Base-by-base conservation (phyloP, 441 rosid genomes). In the Erodium texanum region DNA sequence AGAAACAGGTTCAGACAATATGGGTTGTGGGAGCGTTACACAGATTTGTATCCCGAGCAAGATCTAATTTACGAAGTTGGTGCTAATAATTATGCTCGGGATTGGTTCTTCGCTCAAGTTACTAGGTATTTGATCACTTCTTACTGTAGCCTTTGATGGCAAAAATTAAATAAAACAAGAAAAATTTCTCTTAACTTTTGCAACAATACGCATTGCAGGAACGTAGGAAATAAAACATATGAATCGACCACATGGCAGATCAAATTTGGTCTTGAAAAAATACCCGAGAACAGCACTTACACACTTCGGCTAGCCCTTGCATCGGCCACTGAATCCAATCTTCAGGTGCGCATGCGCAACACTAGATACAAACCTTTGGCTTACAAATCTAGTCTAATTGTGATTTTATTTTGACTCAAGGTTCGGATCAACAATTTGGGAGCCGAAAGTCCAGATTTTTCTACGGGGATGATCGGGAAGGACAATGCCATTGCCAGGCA, bases 401-500 rank as follows among this genome's bases (percentile, higher is more conserved):
- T n/a, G n/a, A n/a, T n/a, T n/a, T 19, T 3, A 59, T 59, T 15
- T 20, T 16, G 16, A 19, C 27, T 77, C 63, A 79, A 88, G 93
- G 81, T 89, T 76, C 83, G 91, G 36, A 70, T 93, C 19, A 91
- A 91, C 43, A 83, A 88, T 24, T 76, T 78, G 11, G 80, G 65
- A 20, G 69, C 84, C 16, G 58, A 50, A n/a, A 66, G 79, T 41
- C 77, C 74, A 12, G 88, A 82, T 20, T 94, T 85, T 71, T 76
- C 96, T 0, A 94, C 89, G 0, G 93, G 94, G 63, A 63, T 78
- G 61, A 86, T 92, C 15, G 98, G 98, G 56, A 89, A 84, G 70
- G 99, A 92, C 74, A 94, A 94, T 70, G 64, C 98, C 0, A 86
- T 94, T 16, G 88, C 99, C 20, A 87, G 99, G 73, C 97, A 94